Base-by-base conservation (phyloP, 768 basidiomycete species). In the Tylopilus plumbeoviolaceoides region DNA sequence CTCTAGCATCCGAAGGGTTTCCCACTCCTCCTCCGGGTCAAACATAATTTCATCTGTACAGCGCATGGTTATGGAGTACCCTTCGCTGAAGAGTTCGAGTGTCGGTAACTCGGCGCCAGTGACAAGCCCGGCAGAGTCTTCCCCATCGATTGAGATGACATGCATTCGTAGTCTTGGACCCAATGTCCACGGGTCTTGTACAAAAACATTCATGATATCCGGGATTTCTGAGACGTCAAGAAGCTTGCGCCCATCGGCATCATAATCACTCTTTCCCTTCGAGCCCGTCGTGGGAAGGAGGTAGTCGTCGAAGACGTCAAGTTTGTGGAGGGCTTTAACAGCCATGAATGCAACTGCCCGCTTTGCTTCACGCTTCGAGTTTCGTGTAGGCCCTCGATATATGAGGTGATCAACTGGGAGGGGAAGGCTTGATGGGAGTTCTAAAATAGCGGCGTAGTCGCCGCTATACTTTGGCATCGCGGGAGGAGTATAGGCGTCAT, bases 291-390 rank as follows among this genome's bases (percentile, higher is more conserved):
- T 73, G 0, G 93, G 92, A 10, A 92, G 75, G 3, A 95, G 77
- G 62, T 88, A 85, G 51, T 92, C 84, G 60, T 95, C 86, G 59
- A 94, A 86, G 5, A 90, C 85, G 27, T 86, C 79, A n/a, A 90
- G 71, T 27, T 75, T 72, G 54, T 85, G 80, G 15, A 95, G 75
- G 3, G 74, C 73, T 59, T 81, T 83, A 20, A 91, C 88, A 3
- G 87, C 91, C 55, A 81, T 69, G 65, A 91, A 95, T 0, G 91
- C 88, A 11, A 81, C 91, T 4, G 87, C 87, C 7, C 92, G 84
- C 60, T 83, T 90, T 1, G 93, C 91, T 62, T 89, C 89, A 54
- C 79, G 84, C 65, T 92, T 94, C 12, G 88, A 80, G 41, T 75
- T 71, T 51, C 78, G 81, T 6, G 49, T 54, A 4, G 88, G 85